Evolutionary conservation across 208 protist genomes (phyloP), one percentile per base, ranked within the genome.

Genomic region (Cochliopodium minus): DNA sequence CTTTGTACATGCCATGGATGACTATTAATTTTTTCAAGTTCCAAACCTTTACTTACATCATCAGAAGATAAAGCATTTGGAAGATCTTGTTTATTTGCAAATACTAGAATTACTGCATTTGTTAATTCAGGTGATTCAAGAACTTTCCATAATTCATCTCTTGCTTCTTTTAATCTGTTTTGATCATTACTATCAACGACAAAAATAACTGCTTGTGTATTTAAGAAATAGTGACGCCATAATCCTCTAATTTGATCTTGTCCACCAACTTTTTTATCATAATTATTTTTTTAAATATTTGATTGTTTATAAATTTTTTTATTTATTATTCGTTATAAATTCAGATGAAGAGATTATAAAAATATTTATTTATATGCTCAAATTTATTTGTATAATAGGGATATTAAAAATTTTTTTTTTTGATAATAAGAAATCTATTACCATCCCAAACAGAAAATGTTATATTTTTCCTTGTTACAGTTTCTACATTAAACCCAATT

Each of bases 401-500:
- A 28, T 3, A 56, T 7, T 25, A 11, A 6, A 35, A 17, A 9
- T 32, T 30, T 35, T 6, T 34, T 30, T 32, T 13, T n/a, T n/a
- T n/a, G n/a, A n/a, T 43, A n/a, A n/a, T n/a, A n/a, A n/a, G n/a
- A n/a, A n/a, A n/a, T 46, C 90, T 88, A 66, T 88, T 88, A 29
- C 86, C 79, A 63, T 97, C 93, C 82, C 93, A 96, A 48, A 97
- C 77, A 32, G 87, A 89, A 53, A 97, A 95, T 39, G 72, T 92
- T 36, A 96, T 86, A 50, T 91, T 93, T 65, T 91, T 91, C 74
- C 93, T 97, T 58, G 84, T 70, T n/a, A 96, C 69, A 3, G 70
- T 65, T 3, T 92, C 80, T 46, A 94, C 84, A 74, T 97, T 52
- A 42, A 17, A 52, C 17, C 51, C 10, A 13, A 57, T 57, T 17